A percentile compares a stretch with the other conserved stretches of the same genome.
Evolutionary conservation across 306 rosid genomes (phyloP).

Genomic region (Trifolium pratense): DNA sequence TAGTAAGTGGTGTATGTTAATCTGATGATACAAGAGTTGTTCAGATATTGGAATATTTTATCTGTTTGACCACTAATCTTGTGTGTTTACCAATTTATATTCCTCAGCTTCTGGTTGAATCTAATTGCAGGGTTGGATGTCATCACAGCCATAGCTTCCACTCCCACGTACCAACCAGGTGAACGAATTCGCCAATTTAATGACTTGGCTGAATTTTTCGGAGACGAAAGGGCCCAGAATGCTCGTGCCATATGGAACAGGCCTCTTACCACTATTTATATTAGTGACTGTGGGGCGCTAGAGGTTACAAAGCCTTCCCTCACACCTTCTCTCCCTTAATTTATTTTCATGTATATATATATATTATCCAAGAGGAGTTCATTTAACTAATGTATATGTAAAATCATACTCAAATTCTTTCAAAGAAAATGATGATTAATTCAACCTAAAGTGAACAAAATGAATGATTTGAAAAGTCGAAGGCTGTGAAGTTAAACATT

Average conservation of each 20-base stretch:
- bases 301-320: slow-evolving; percentile 88
- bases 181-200: slow-evolving; percentile 89
- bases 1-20: background rate
- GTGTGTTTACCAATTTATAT: background rate
- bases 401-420: slow-evolving; percentile 43
- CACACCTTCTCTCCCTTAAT: slow-evolving; percentile 78
- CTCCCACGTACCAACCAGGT: slow-evolving; percentile 78
- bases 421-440: slow-evolving; percentile 13
- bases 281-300: slow-evolving; percentile 88
- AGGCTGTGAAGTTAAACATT: background rate
- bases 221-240: slow-evolving; percentile 88
- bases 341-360: slow-evolving; percentile 36
- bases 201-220: slow-evolving; percentile 78
- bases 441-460: slow-evolving; percentile 3
- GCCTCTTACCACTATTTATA: slow-evolving; percentile 78
- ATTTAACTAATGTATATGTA: slow-evolving; percentile 42
- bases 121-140: slow-evolving; percentile 76
- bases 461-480: slow-evolving; percentile 10
- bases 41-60: slow-evolving; percentile 3
- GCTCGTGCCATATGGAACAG: slow-evolving; percentile 84
- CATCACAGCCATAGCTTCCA: slow-evolving; percentile 76
- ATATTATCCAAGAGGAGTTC: slow-evolving; percentile 34
- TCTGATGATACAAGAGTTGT: slow-evolving; percentile 19
- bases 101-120: slow-evolving; percentile 44
- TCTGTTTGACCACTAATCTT: background rate